A percentile compares a stretch with the other conserved stretches of the same genome.
Evolutionary conservation across 202 grass and related monocot species (phyloP).

Genomic region (Zizania palustris): DNA sequence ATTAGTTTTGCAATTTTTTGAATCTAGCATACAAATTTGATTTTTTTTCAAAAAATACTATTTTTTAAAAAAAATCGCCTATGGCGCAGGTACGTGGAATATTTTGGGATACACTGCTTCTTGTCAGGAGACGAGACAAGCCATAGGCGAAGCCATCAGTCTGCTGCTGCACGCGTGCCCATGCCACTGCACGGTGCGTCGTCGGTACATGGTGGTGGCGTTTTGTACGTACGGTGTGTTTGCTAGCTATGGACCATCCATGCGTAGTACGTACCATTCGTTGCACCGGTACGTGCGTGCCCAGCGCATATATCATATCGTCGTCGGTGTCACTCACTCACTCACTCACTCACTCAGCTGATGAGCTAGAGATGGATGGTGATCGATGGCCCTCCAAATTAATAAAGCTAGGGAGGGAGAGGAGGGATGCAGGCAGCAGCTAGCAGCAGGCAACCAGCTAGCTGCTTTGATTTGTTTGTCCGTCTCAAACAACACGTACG

Average conservation of each 20-base stretch:
- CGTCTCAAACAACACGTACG: not conserved
- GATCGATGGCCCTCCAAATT: conserved; percentile 6
- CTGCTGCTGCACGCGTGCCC: not conserved
- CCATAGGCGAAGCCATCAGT: no score
- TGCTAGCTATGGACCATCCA: not conserved
- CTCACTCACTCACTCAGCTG: not conserved
- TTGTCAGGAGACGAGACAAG: no score
- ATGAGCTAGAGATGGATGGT: not conserved
- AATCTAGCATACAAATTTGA: no score
- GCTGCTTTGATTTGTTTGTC: not conserved
- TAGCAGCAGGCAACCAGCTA: no score
- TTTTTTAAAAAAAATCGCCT: no score
- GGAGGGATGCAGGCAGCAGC: no score
- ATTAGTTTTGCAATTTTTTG: no score
- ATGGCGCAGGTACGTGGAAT: no score
- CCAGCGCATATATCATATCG: no score
- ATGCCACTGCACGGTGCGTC: not conserved
- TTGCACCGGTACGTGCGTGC: not conserved
- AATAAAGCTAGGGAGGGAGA: no score
- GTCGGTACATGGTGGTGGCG: not conserved
- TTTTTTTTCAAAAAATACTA: no score
- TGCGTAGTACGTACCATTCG: not conserved
- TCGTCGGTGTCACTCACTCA: not conserved
- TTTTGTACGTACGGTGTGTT: not conserved
- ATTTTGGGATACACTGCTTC: no score